Base-by-base conservation (phyloP, 352 stramenopile species). In the Globisporangium polare region DNA sequence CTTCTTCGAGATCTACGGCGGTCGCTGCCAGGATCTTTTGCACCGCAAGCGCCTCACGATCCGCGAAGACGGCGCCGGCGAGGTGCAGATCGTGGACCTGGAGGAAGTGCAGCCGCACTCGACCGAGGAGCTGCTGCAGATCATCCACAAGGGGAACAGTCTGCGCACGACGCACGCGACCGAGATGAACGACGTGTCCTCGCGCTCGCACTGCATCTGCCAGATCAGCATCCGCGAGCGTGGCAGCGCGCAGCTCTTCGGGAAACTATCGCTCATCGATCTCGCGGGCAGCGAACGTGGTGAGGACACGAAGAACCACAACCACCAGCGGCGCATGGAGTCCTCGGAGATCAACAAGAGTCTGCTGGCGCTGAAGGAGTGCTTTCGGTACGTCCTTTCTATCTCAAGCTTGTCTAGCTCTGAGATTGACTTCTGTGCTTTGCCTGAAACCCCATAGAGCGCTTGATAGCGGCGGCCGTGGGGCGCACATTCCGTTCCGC, bases 331-430 rank as follows among this genome's bases (percentile, higher is more conserved):
- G 13, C 79, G 96, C 27, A 86, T 98, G 76, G 96, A 99, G 69
- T 97, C 95, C 18, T 95, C 96, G 5, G 97, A 99, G 71, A 99
- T 99, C 62, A 99, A 99, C 71, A 99, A 97, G 57, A 98, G 90
- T 41, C 71, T 99, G 20, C 65, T 99, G 29, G 95, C 97, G 8
- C 68, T 99, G 29, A 99, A 99, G 68, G 97, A 99, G 65, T 98
- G 97, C 20, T 98, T 99, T 67, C 80, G 97, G 68, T 89, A 54
- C n/a, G n/a, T n/a, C n/a, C n/a, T n/a, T n/a, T n/a, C n/a, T n/a
- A n/a, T n/a, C n/a, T n/a, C n/a, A n/a, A n/a, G n/a, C n/a, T n/a
- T n/a, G n/a, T n/a, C n/a, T n/a, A n/a, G n/a, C n/a, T n/a, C n/a
- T n/a, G n/a, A n/a, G 46, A n/a, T 4, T 26, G 13, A 39, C 17